Conservation (phyloP, 148 eudicot species). For the Cornus suecica region DNA sequence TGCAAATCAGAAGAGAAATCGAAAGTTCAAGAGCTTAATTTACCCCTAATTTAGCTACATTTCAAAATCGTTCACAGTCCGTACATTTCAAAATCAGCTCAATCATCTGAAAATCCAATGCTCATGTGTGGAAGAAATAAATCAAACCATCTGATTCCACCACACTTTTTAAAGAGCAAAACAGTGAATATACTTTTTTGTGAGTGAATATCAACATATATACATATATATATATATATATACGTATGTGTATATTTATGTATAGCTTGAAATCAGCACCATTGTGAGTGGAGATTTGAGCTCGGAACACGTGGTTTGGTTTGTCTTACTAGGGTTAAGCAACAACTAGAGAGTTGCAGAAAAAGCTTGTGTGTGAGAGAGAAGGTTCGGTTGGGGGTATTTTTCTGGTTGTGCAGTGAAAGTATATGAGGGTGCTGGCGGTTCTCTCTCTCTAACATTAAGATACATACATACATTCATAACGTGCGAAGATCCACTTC, state of each 20-base stretch:
- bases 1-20: background rate
- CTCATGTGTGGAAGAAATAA: background rate
- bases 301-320: background rate
- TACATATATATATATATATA: background rate
- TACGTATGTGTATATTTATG: background rate
- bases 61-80: background rate
- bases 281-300: background rate
- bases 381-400: background rate
- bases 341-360: background rate
- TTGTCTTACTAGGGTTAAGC: background rate
- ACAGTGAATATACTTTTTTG: background rate
- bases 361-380: background rate
- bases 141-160: background rate
- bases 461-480: constrained; percentile 27
- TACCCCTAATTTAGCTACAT: background rate
- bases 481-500: constrained; percentile 84
- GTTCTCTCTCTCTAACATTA: constrained; percentile 4
- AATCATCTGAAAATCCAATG: background rate
- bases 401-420: constrained; percentile 19
- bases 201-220: no score
- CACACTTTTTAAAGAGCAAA: background rate
- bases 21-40: background rate
- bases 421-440: constrained; percentile 13
- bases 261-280: constrained; percentile 2
- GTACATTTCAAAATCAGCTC: background rate